Percentiles rank a stretch among this genome's conserved stretches.
Evolutionary conservation across 441 rosid genomes (phyloP).

Genomic region (Populus hybrid): DNA sequence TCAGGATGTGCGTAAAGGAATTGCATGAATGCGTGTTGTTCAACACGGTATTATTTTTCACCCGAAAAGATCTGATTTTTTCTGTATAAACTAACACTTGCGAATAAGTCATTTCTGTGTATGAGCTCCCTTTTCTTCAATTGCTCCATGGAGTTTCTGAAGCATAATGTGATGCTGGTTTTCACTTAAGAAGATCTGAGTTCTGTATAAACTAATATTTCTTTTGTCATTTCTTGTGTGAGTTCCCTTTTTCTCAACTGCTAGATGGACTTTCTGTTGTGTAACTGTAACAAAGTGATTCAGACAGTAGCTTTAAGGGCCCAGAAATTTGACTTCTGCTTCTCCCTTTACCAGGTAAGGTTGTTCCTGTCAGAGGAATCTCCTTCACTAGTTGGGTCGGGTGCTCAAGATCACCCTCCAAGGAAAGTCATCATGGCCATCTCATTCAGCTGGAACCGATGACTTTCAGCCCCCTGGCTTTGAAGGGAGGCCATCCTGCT

Average conservation of each 20-base stretch:
- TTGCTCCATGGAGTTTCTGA: neutral
- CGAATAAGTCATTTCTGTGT: neutral
- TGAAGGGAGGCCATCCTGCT: conserved; percentile 63
- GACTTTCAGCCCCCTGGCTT: conserved; percentile 95
- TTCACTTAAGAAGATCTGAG: neutral
- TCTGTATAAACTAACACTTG: neutral
- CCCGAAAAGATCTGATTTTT: neutral
- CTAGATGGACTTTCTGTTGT: too few species aligned
- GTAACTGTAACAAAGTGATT: neutral
- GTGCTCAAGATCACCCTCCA: conserved; percentile 92
- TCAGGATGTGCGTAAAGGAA: too few species aligned
- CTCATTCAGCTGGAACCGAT: conserved; percentile 58
- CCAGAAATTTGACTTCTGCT: conserved; percentile 15
- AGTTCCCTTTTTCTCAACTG: neutral
- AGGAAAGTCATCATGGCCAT: conserved; percentile 61
- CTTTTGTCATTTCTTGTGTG: conserved; percentile 4
- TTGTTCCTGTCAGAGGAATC: conserved; percentile 84
- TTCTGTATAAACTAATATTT: too few species aligned
- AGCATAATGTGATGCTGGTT: neutral
- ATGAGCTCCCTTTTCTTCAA: neutral
- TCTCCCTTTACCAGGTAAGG: conserved; percentile 51
- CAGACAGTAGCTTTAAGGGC: neutral
- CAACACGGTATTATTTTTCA: neutral
- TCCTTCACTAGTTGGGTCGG: conserved; percentile 83
- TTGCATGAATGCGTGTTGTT: neutral